phyloP scores from a whole-genome alignment of 2,329 filamentous ascomycete species.

The Elsinoe perseae region DNA sequence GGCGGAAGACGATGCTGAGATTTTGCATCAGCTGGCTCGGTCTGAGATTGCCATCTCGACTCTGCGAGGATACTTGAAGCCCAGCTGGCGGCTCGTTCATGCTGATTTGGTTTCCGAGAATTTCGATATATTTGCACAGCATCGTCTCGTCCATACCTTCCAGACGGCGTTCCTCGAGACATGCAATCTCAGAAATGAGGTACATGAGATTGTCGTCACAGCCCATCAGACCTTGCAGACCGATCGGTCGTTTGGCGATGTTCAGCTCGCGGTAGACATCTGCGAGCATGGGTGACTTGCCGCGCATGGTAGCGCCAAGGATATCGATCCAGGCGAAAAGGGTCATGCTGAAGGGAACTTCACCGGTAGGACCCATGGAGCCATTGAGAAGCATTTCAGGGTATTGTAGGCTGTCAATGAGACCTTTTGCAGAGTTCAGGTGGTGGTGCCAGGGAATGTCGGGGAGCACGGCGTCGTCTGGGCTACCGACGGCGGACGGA shows the following conservation, averaged over 20 bases:
- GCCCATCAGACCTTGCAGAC: conserved; percentile 88
- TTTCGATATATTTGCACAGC: conserved; percentile 80
- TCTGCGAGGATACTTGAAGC: conserved; percentile 35
- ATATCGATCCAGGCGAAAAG: conserved; percentile 95
- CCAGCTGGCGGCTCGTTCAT: conserved; percentile 60
- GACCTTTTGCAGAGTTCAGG: conserved; percentile 80
- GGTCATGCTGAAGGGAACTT: conserved; percentile 90
- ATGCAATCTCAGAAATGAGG: conserved; percentile 93
- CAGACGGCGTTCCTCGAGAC: conserved; percentile 79
- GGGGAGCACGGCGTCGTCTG: conserved; percentile 66
- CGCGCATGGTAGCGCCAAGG: conserved; percentile 84
- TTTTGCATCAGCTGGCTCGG: conserved; percentile 79
- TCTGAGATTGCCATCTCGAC: conserved; percentile 62
- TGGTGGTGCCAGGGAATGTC: conserved; percentile 97
- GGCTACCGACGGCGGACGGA: conserved; percentile 81
- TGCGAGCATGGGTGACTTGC: conserved; percentile 76
- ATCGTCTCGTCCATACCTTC: conserved; percentile 76
- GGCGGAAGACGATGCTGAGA: conserved; percentile 82
- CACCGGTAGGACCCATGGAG: conserved; percentile 39
- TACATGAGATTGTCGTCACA: conserved; percentile 98
- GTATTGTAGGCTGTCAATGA: conserved; percentile 79
- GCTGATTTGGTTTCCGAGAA: conserved; percentile 80
- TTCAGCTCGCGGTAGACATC: conserved; percentile 96
- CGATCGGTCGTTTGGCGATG: conserved; percentile 56
- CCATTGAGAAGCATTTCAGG: conserved; percentile 50